Base-by-base conservation (phyloP, 2,329 filamentous ascomycete species). In the Alternaria consortialis region DNA sequence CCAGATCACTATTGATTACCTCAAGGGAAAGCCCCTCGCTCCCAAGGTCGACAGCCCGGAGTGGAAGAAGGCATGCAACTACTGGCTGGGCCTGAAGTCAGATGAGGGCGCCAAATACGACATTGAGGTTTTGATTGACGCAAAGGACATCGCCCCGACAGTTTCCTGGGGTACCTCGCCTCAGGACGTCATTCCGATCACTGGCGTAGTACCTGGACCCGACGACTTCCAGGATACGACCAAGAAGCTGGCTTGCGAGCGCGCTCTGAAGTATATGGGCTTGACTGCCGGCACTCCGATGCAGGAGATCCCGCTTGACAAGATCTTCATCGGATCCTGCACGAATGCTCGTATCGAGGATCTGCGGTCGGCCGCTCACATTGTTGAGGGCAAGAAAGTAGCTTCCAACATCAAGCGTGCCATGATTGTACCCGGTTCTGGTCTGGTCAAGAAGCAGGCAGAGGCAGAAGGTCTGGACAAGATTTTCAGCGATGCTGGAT, bases 281-380 rank as follows among this genome's bases (percentile, higher is more conserved):
- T 85, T 99, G 55, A 90, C 86, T 6, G 84, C 94, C 25, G 93
- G 93, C 57, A 97, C 91, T 0, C 90, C 87, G 8, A 95, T 99
- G 90, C 88, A 97, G 78, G 93, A 98, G n/a, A 90, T 99, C 67
- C 81, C 85, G 29, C 82, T 98, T 55, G 95, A 99, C 86, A 98
- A 98, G 85, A 89, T 98, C 68, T 99, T 98, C 79, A 97, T 98
- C 71, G 95, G 95, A 46, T 97, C 93, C 11, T 99, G 95, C 87
- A 99, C 95, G 37, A 99, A 99, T 79, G 92, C 94, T 13, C 89
- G 95, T 74, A 97, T 99, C 66, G 95, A 98, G 81, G 95, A 99
- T 84, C 84, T 99, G 67, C 89, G 94, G 40, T 91, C 91, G 31
- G 95, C 94, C 9, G 93, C 95, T 40, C 86, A 88, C 61, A 88